These are phyloP conservation scores for Cucurbita maxima DNA, from an alignment of 306 rosid species.

Conservation along the genomic window DNA sequence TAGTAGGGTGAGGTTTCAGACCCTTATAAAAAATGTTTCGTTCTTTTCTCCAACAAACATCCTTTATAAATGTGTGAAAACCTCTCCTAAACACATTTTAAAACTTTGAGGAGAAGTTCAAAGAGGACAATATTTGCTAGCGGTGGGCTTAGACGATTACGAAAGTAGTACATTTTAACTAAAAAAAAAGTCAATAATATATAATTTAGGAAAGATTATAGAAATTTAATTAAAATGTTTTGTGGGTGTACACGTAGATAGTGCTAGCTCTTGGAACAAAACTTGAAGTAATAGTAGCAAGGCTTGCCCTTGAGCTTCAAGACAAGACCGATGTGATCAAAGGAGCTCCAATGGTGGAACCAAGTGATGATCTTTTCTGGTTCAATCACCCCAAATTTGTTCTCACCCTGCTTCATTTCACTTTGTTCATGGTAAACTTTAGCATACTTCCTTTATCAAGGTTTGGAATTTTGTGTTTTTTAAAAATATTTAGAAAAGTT, in stretches of 20 bases:
- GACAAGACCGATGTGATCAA: conserved; percentile 17
- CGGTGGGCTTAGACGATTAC: no score
- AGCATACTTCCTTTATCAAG: not conserved
- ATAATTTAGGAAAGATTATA: not conserved
- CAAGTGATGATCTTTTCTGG: conserved; percentile 46
- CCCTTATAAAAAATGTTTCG: no score
- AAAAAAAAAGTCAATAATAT: no score
- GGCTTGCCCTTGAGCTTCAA: conserved; percentile 28
- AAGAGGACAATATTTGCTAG: no score
- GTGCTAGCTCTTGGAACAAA: conserved; percentile 40
- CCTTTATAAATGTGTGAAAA: no score
- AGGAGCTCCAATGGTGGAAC: conserved; percentile 44
- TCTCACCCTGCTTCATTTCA: conserved; percentile 32
- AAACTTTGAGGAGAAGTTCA: no score
- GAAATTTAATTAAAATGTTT: not conserved
- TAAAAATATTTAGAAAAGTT: no score
- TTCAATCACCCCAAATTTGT: conserved; percentile 32
- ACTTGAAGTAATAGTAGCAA: conserved; percentile 36
- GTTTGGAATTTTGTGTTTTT: no score
- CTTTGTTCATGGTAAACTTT: conserved; percentile 31
- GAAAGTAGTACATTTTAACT: no score
- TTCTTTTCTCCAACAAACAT: no score
- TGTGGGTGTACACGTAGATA: conserved; percentile 11
- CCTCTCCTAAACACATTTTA: no score
- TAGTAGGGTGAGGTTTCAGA: no score